These are phyloP conservation scores for Delonix regia DNA, from an alignment of 306 rosid genomes.

Conservation along the genomic window DNA sequence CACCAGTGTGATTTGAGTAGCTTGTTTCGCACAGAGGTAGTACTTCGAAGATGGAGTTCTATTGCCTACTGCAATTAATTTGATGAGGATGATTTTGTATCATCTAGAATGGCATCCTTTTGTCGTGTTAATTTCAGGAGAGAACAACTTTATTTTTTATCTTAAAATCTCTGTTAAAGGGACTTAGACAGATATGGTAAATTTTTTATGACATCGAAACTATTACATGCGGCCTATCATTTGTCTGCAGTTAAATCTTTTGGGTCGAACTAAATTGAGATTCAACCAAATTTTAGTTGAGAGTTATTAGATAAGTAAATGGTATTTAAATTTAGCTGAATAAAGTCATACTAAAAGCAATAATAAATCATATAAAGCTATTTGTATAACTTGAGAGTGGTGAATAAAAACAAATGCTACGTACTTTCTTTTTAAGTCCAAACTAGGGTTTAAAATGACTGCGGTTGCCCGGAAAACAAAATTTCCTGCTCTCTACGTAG, in stretches of 20 bases:
- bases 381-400: too few species aligned
- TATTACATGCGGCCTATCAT: too few species aligned
- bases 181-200: background rate
- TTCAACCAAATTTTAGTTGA: too few species aligned
- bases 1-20: slow-evolving; percentile 21
- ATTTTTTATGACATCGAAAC: background rate
- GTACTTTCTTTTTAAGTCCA: background rate
- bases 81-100: slow-evolving; percentile 33
- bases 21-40: slow-evolving; percentile 23
- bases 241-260: too few species aligned
- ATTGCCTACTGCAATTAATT: slow-evolving; percentile 21
- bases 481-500: too few species aligned
- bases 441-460: too few species aligned
- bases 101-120: slow-evolving; percentile 5
- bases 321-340: background rate
- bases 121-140: background rate
- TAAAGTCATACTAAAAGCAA: too few species aligned
- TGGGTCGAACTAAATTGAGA: too few species aligned
- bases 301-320: background rate
- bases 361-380: background rate
- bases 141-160: background rate
- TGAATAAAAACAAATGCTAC: background rate
- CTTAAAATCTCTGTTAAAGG: background rate
- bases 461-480: too few species aligned
- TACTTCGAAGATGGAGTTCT: slow-evolving; percentile 8